These are phyloP conservation scores for Chaetomium olivaceum DNA, from an alignment of 2,329 filamentous ascomycete genomes.

Conservation along the genomic window DNA sequence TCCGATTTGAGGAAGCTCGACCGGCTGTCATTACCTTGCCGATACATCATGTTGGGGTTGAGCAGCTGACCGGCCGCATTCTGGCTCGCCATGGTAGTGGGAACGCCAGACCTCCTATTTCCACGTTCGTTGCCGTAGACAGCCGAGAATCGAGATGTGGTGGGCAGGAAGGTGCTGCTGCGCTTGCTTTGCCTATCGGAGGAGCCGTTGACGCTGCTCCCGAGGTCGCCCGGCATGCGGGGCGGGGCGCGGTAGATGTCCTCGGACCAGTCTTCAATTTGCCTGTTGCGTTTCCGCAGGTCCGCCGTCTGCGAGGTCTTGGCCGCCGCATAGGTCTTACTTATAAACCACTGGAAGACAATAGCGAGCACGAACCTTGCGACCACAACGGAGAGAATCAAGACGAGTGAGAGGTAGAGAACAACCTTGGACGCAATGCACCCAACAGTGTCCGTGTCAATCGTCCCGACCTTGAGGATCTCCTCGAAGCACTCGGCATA, in stretches of 20 bases:
- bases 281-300: conserved; percentile 79
- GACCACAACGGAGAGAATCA: conserved; percentile 86
- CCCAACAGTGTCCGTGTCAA: conserved; percentile 93
- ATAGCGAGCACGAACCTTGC: conserved; percentile 87
- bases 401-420: conserved; percentile 85
- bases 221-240: conserved; percentile 73
- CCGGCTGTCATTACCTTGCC: conserved; percentile 61
- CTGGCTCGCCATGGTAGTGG: conserved; percentile 95
- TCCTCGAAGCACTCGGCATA: conserved; percentile 86
- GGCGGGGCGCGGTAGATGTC: conserved; percentile 93
- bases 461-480: conserved; percentile 91
- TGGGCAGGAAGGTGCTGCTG: conserved; percentile 80
- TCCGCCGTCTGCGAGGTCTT: conserved; percentile 83
- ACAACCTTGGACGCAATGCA: conserved; percentile 98
- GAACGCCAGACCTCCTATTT: conserved; percentile 54
- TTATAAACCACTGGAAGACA: conserved; percentile 95
- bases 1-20: conserved; percentile 65
- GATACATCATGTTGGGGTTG: conserved; percentile 72
- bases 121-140: conserved; percentile 75
- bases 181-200: conserved; percentile 78
- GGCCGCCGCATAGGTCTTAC: conserved; percentile 76
- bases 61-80: conserved; percentile 71
- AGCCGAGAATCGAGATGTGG: conserved; percentile 90
- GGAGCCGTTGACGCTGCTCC: conserved; percentile 61
- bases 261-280: conserved; percentile 97